A percentile compares a stretch with the other conserved stretches of the same genome.
Conservation (phyloP, 805 yeast genomes). For the Candida broadrunensis region DNA sequence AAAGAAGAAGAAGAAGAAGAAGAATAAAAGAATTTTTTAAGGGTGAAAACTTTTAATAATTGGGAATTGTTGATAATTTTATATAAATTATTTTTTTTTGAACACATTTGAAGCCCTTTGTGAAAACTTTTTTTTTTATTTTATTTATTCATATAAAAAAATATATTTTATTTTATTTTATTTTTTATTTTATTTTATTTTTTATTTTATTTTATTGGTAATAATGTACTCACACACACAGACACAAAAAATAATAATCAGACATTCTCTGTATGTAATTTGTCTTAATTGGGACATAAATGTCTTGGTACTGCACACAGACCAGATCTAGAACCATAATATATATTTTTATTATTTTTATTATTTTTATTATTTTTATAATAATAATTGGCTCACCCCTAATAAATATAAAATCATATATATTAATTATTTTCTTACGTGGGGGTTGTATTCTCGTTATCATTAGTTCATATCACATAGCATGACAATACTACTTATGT, state of each 20-base stretch:
- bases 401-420: neutral
- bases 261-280: neutral
- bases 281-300: neutral
- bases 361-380: no score
- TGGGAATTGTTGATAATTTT: neutral
- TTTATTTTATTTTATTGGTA: neutral
- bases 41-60: neutral
- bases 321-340: neutral
- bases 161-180: no score
- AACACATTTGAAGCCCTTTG: no score
- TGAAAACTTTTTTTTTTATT: no score
- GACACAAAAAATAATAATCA: neutral
- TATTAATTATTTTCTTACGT: no score
- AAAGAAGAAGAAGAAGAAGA: neutral
- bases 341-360: no score
- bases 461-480: neutral
- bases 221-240: no score
- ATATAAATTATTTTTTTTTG: neutral
- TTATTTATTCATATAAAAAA: no score
- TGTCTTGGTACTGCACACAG: neutral
- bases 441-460: neutral
- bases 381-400: no score
- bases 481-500: no score
- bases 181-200: neutral
- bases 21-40: neutral